Evolutionary conservation across 345 rosid species (phyloP).

Genomic region (Streptanthus diversifolius): DNA sequence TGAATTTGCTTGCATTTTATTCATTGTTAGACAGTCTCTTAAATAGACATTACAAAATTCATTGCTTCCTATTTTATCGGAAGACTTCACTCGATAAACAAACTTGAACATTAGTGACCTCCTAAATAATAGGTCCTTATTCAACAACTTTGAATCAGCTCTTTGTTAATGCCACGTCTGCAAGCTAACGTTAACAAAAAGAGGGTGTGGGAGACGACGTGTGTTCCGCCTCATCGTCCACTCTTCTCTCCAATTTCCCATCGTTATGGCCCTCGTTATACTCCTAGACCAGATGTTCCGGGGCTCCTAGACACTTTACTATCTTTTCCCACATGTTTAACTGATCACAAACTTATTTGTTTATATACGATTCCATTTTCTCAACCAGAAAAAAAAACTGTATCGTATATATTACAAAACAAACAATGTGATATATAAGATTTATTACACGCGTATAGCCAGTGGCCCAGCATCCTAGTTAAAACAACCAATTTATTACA

Average conservation of each 20-base stretch:
- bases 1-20: too few relatives aligned
- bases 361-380: not conserved
- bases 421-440: not conserved
- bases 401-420: not conserved
- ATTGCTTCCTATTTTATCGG: too few relatives aligned
- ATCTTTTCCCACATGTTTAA: too few relatives aligned
- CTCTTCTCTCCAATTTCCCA: conserved; percentile 43
- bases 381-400: not conserved
- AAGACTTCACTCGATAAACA: too few relatives aligned
- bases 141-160: too few relatives aligned
- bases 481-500: too few relatives aligned
- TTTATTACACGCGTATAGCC: not conserved
- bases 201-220: conserved; percentile 60
- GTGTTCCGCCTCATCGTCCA: conserved; percentile 63
- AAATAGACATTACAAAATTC: too few relatives aligned
- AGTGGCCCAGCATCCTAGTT: not conserved
- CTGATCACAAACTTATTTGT: not conserved
- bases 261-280: conserved; percentile 72
- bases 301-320: conserved; percentile 23
- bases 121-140: too few relatives aligned
- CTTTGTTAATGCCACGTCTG: too few relatives aligned
- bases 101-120: too few relatives aligned
- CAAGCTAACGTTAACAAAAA: too few relatives aligned
- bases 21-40: too few relatives aligned
- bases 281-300: conserved; percentile 81